Conservation (phyloP, 177 flowering plant species). For the Vitis hybrid region DNA sequence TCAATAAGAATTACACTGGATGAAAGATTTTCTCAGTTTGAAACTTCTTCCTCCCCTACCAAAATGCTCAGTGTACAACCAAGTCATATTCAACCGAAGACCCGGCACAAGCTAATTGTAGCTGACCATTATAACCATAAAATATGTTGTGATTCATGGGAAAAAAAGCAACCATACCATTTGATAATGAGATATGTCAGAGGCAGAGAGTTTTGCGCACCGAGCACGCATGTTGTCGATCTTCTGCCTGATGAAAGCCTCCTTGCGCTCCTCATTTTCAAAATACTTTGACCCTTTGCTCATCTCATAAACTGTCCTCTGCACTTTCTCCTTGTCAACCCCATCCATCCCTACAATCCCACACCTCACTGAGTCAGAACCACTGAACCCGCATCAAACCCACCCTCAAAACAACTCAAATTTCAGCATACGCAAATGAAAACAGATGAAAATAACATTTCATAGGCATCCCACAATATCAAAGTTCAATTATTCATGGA, state of each 20-base stretch:
- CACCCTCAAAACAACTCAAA: not conserved
- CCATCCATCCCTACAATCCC: conserved; percentile 83
- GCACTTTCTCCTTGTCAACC: conserved; percentile 96
- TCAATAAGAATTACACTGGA: no score
- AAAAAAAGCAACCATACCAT: conserved; percentile 38
- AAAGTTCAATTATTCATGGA: not conserved
- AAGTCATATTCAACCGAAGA: no score
- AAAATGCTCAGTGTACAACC: no score
- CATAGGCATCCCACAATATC: not conserved
- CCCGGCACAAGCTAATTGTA: no score
- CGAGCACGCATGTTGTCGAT: conserved; percentile 65
- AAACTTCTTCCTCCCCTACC: no score
- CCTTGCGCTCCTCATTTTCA: conserved; percentile 85
- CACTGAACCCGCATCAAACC: not conserved
- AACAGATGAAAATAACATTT: no score
- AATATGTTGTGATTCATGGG: no score
- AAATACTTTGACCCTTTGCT: conserved; percentile 98
- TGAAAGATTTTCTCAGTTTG: no score
- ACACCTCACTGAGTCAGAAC: not conserved
- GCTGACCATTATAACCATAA: no score
- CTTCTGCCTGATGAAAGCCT: conserved; percentile 63
- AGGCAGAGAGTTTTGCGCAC: conserved; percentile 52
- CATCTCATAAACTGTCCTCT: conserved; percentile 86
- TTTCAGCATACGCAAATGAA: not conserved
- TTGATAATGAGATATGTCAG: conserved; percentile 64